These are phyloP conservation scores for Pyrenula massariospora DNA, from an alignment of 495 filamentous ascomycete genomes.

Conservation along the genomic window DNA sequence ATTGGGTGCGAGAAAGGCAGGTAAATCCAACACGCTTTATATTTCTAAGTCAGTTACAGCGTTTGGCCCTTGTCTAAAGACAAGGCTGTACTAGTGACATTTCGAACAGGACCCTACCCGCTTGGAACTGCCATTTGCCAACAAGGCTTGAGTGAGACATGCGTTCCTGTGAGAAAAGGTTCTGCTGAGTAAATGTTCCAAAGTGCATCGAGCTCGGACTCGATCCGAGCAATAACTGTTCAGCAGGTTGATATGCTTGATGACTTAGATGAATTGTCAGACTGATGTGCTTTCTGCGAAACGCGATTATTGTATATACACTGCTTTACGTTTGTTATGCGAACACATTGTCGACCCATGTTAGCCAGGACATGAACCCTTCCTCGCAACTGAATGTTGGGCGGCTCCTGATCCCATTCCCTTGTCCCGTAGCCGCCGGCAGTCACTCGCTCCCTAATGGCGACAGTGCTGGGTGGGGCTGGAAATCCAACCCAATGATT, in stretches of 20 bases:
- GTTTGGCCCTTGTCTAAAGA: not conserved
- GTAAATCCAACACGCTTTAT: not conserved
- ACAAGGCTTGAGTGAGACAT: not conserved
- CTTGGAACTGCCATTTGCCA: not conserved
- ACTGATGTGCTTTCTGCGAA: not conserved
- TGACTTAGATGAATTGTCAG: not conserved
- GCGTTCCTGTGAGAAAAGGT: not conserved
- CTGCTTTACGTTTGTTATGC: too few relatives aligned
- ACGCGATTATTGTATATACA: too few relatives aligned
- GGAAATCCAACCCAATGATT: too few relatives aligned
- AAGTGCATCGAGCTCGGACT: not conserved
- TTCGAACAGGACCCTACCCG: not conserved
- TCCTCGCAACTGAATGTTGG: too few relatives aligned
- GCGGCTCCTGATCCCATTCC: too few relatives aligned
- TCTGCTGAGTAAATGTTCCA: not conserved
- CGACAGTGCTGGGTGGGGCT: too few relatives aligned
- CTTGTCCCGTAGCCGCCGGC: too few relatives aligned
- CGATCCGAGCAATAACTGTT: not conserved
- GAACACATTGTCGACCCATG: too few relatives aligned
- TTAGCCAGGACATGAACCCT: too few relatives aligned
- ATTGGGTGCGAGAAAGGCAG: not conserved
- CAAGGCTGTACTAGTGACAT: not conserved
- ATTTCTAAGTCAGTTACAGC: not conserved
- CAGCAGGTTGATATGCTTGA: not conserved
- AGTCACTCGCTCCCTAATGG: too few relatives aligned